Evolutionary conservation across 192 early-diverging fungal genomes (phyloP), one percentile per base, ranked within the genome.

Genomic region (Geranomyces michiganensis): DNA sequence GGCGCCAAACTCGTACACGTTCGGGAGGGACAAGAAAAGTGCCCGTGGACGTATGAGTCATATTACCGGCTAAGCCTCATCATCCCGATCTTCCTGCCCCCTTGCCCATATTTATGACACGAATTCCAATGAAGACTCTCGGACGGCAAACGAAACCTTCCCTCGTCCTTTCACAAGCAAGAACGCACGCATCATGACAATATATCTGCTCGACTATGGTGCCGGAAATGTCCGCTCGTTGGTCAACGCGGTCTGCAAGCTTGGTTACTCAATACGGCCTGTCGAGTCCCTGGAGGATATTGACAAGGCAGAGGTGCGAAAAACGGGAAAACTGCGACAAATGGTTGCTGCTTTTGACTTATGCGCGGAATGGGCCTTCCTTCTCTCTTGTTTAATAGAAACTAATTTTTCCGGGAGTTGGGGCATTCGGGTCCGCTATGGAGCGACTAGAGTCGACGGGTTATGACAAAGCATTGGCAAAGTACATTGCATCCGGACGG

Each of bases 211-310:
- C 46, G 98, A 99, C 86, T 99, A 99, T 83, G 98, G 98, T 26
- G 97, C 98, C n/a, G 98, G 98, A 30, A 99, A 99, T 79, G 96
- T 99, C 55, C 93, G 95, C 59, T 95, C 93, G 64, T 83, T 99
- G 62, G 85, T 96, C 61, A 99, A 99, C 67, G 96, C 96, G 0
- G 92, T 99, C 56, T 84, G 90, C 65, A 80, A 87, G 70, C 84
- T 97, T n/a, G 98, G 96, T 24, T 90, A 91, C 78, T 85, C 89
- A 22, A 91, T 99, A 61, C 83, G 89, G 53, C 83, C 78, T 63
- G 92, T 98, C 46, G 81, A 89, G 32, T 80, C 85, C 7, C 81
- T 89, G 30, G 82, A 80, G 9, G 98, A 99, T 77, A 90, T 99
- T 78, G 82, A 77, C 45, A 91, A 91, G 63, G 98, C 98, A 26